Base-by-base conservation (phyloP, 768 basidiomycete species). In the Trametes elegans region DNA sequence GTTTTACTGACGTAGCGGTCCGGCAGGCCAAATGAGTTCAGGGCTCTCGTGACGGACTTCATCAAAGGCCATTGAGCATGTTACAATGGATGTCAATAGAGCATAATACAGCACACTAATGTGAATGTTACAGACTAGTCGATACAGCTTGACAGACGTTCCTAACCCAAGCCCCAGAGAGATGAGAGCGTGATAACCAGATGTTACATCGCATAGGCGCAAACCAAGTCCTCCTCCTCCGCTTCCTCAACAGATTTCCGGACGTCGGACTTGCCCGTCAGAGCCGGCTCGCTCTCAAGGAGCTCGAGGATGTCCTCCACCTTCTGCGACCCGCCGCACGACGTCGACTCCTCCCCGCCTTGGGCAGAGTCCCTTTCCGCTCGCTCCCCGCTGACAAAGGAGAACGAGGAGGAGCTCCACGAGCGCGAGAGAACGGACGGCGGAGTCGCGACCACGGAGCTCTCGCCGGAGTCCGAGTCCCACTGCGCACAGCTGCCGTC, bases 11-110 rank as follows among this genome's bases (percentile, higher is more conserved):
- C 31, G 16, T 21, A 19, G 40, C n/a, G n/a, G 9, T 28, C 9
- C 41, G 14, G 19, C 53, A 80, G 79, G 61, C 84, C 84, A 5
- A 76, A 78, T 31, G 84, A 84, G 56, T 85, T 85, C 70, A 76
- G 71, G 65, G 63, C 64, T 11, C 47, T 73, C 36, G 66, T 74
- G 10, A 62, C 62, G 14, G 63, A 68, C 57, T 71, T 71, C 58
- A 57, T 71, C 49, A 55, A 49, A 21, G 38, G 28, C 26, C 42
- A 53, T 18, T 59, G 41, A 53, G n/a, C n/a, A 44, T 26, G 10
- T n/a, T 34, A 14, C 40, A 44, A 19, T 60, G 43, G 24, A 54
- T 6, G 21, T 2, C 23, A 3, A 36, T 44, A 43, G 47, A 29
- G 45, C 54, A 31, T 32, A 26, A 23, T 57, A 50, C 35, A 50